Evolutionary conservation across 2,329 filamentous ascomycete genomes (phyloP).

Genomic region (Xylaria sp.): DNA sequence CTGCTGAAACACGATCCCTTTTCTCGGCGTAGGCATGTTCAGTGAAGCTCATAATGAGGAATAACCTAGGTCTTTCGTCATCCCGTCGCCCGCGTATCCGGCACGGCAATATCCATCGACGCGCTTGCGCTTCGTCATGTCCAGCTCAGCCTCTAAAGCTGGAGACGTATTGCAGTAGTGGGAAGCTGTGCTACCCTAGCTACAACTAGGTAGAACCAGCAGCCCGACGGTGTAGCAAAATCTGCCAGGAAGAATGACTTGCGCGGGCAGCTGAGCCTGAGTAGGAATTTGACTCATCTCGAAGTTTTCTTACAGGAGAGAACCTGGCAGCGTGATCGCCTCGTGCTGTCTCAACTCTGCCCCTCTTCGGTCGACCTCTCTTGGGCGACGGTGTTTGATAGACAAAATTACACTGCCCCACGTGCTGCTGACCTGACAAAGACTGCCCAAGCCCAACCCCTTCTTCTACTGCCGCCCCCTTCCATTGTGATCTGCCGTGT

Average conservation of each 20-base stretch:
- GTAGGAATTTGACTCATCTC: slow-evolving; percentile 12
- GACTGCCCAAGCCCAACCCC: neutral
- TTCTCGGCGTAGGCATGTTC: neutral
- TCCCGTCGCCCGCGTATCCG: neutral
- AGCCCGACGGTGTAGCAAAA: neutral
- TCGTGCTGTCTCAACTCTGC: slow-evolving; percentile 14
- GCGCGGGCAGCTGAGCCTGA: slow-evolving; percentile 11
- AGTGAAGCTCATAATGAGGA: neutral
- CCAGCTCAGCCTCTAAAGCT: neutral
- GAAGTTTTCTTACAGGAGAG: slow-evolving; percentile 11
- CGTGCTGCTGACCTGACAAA: neutral
- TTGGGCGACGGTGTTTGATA: slow-evolving; percentile 14
- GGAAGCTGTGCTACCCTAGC: neutral
- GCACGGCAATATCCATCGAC: neutral
- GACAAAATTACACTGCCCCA: slow-evolving; percentile 18
- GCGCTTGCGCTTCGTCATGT: neutral
- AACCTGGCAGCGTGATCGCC: slow-evolving; percentile 14
- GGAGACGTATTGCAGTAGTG: neutral
- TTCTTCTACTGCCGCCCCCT: no score
- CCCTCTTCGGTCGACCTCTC: slow-evolving; percentile 17
- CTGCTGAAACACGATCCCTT: neutral
- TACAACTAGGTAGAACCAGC: neutral
- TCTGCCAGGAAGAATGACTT: neutral
- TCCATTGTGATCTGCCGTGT: slow-evolving; percentile 20
- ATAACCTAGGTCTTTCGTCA: neutral